These are phyloP conservation scores for Clarireedia paspali DNA, from an alignment of 2,329 filamentous ascomycete species.

Conservation along the genomic window DNA sequence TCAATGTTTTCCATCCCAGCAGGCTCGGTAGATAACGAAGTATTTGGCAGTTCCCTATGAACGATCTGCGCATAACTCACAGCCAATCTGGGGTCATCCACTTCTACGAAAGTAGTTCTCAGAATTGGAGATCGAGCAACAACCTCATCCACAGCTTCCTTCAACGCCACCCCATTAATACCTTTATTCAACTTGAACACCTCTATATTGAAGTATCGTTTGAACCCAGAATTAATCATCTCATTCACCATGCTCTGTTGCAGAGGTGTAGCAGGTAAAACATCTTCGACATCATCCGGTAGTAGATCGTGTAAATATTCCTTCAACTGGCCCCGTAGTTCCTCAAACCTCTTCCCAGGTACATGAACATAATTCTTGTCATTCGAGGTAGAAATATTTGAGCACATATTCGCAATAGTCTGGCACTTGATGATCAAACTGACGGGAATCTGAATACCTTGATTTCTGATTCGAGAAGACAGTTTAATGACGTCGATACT, in stretches of 20 bases:
- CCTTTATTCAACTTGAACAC: constrained; percentile 51
- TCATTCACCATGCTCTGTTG: constrained; percentile 83
- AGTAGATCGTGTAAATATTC: constrained; percentile 31
- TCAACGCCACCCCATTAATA: constrained; percentile 49
- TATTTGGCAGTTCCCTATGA: constrained; percentile 16
- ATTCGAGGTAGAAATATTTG: constrained; percentile 15
- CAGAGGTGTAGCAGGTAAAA: constrained; percentile 71
- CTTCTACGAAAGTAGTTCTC: constrained; percentile 62
- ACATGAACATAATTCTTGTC: neutral
- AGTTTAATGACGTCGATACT: constrained; percentile 89
- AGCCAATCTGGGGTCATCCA: constrained; percentile 52
- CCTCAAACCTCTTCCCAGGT: constrained; percentile 15
- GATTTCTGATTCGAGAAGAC: constrained; percentile 59
- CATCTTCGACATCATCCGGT: constrained; percentile 41
- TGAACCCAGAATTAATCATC: constrained; percentile 68
- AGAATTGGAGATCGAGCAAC: constrained; percentile 59
- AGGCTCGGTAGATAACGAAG: neutral
- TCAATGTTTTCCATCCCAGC: constrained; percentile 10
- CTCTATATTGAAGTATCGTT: constrained; percentile 81
- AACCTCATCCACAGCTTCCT: constrained; percentile 53
- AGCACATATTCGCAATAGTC: constrained; percentile 55
- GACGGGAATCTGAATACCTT: constrained; percentile 55
- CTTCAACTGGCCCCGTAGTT: constrained; percentile 31
- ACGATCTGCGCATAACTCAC: constrained; percentile 50
- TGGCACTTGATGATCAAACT: constrained; percentile 69